Evolutionary conservation across 768 basidiomycete genomes (phyloP).

Genomic region (Phanerochaete carnosa): DNA sequence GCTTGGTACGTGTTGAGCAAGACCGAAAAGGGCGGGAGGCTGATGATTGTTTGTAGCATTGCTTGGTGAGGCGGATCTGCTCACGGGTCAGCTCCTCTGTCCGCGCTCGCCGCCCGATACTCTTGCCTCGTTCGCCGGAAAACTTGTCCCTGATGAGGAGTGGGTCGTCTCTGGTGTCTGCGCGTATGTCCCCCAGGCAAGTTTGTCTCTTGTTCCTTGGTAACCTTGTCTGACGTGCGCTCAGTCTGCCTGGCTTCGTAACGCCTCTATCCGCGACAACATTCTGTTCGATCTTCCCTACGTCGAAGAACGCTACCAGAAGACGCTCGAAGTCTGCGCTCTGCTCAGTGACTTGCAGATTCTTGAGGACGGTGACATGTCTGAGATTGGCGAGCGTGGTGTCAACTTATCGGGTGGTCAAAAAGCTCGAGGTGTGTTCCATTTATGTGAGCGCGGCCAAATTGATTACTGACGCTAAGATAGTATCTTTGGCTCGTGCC

Average conservation of each 20-base stretch:
- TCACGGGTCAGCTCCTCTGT: constrained; percentile 77
- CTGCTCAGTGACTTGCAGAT: constrained; percentile 74
- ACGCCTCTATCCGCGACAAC: constrained; percentile 43
- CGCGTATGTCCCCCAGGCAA: constrained; percentile 82
- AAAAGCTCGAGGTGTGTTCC: constrained; percentile 45
- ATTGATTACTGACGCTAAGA: background rate
- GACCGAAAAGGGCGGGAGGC: background rate
- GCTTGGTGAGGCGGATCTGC: constrained; percentile 83
- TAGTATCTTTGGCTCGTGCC: constrained; percentile 77
- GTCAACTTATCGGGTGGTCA: constrained; percentile 57
- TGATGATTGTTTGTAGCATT: constrained; percentile 44
- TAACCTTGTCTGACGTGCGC: background rate
- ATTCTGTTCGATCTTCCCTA: constrained; percentile 81
- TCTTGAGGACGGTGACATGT: constrained; percentile 83
- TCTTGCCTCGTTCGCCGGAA: constrained; percentile 55
- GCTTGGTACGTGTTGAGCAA: constrained; percentile 39
- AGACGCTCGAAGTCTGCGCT: constrained; percentile 75
- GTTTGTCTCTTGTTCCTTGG: constrained; percentile 2
- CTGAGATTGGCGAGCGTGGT: constrained; percentile 86
- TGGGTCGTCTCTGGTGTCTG: constrained; percentile 81
- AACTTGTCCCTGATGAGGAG: constrained; percentile 43
- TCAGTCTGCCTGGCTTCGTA: constrained; percentile 16
- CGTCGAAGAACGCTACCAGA: constrained; percentile 68
- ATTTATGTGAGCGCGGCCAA: background rate
- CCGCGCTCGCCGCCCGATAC: constrained; percentile 84